Conservation (phyloP, 164 flowering plant species). For the Pachysandra terminalis region DNA sequence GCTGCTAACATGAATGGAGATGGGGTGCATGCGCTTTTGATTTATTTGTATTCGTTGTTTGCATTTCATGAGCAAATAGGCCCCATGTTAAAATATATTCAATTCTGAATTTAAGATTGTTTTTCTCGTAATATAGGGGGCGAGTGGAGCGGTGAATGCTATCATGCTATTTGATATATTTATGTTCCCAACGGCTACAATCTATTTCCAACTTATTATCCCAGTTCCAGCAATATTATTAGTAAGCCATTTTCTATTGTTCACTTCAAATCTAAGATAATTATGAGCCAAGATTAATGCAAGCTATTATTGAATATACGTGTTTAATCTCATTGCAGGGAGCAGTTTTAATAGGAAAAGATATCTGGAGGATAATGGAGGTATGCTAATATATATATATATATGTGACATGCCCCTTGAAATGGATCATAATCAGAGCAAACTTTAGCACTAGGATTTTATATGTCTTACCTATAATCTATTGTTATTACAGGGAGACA, state of each 20-base stretch:
- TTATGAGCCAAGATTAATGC: background rate
- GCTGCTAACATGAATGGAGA: background rate
- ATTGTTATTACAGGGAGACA: too few relatives aligned
- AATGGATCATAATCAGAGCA: background rate
- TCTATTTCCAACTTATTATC: conserved; percentile 55
- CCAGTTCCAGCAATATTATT: conserved; percentile 85
- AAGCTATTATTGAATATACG: background rate
- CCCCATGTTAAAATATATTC: too few relatives aligned
- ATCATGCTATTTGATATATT: conserved; percentile 81
- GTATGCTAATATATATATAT: conserved; percentile 28
- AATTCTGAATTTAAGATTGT: background rate
- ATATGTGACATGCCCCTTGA: too few relatives aligned
- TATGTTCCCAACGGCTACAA: conserved; percentile 62
- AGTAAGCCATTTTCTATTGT: conserved; percentile 36
- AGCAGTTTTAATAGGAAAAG: conserved; percentile 67
- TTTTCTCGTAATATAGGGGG: conserved; percentile 55
- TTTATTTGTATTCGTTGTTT: too few relatives aligned
- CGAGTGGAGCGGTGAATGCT: conserved; percentile 95
- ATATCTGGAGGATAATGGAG: conserved; percentile 58
- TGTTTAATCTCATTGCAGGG: conserved; percentile 45
- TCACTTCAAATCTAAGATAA: background rate
- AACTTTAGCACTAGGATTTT: background rate
- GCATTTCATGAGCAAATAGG: background rate
- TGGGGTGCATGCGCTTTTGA: background rate
- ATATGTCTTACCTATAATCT: too few relatives aligned